Evolutionary conservation across 192 early-diverging fungal species (phyloP).

Genomic region (Globomyces pollinis-pini): DNA sequence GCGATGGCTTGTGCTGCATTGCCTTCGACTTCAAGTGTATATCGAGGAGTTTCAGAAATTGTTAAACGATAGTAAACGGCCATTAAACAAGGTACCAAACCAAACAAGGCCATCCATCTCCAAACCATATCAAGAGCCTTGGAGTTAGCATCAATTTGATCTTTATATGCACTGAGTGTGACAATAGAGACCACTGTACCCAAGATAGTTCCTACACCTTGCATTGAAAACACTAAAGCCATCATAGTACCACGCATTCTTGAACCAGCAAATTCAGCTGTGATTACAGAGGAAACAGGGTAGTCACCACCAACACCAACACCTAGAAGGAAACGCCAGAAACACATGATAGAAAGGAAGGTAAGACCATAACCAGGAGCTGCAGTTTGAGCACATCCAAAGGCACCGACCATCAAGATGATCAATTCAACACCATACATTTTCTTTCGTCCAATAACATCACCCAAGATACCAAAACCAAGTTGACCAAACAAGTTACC

Average conservation of each 20-base stretch:
- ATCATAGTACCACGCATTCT: constrained; percentile 83
- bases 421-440: constrained; percentile 85
- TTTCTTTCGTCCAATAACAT: constrained; percentile 77
- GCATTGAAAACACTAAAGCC: constrained; percentile 83
- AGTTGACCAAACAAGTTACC: constrained; percentile 87
- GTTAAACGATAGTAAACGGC: constrained; percentile 85
- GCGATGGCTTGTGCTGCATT: constrained; percentile 25
- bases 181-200: constrained; percentile 73
- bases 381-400: constrained; percentile 70
- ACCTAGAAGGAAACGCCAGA: constrained; percentile 90
- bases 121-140: constrained; percentile 75
- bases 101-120: constrained; percentile 81
- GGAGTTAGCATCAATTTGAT: constrained; percentile 53
- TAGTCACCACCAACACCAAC: constrained; percentile 94
- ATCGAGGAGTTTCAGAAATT: constrained; percentile 93
- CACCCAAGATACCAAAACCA: constrained; percentile 73
- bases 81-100: constrained; percentile 69
- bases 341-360: constrained; percentile 62
- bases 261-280: constrained; percentile 80
- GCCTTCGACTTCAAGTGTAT: constrained; percentile 60
- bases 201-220: constrained; percentile 81
- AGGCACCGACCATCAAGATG: constrained; percentile 80
- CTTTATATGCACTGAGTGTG: constrained; percentile 63
- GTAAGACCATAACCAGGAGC: constrained; percentile 59
- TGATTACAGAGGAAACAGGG: constrained; percentile 88